Base-by-base conservation (phyloP, 164 flowering plant genomes). In the Sextonia rubra region DNA sequence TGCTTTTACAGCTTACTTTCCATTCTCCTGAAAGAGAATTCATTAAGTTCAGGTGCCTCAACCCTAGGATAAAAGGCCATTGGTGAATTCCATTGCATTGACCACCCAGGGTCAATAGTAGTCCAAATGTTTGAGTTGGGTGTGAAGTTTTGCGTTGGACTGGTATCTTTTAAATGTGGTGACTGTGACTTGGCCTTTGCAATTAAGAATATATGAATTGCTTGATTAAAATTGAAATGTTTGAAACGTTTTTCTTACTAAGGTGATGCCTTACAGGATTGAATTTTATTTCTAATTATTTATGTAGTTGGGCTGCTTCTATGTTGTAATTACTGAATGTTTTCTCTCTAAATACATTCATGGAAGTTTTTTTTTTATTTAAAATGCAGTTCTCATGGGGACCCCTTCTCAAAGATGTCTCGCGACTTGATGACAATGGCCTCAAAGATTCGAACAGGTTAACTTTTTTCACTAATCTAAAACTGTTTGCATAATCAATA, bases 331-430 rank as follows among this genome's bases (percentile, higher is more conserved):
- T 37, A 5, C 8, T 37, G 44, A 5, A 32, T 37, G 44, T 37
- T 0, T 9, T 37, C 6, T 1, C 1, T 37, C 44, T 37, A 37
- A 5, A 6, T 20, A 17, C 37, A 30, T 14, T 26, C 18, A 18
- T n/a, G 12, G 44, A 18, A 66, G 68, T 0, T 20, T 18, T 29
- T 0, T 29, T n/a, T 25, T 44, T 2, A 65, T 37, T 37, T 37
- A 37, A 37, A 61, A 60, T 77, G 81, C 84, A 92, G 99, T 72
- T 85, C 58, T 87, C 97, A 71, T 94, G 99, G 97, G 99, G 89
- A 6, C 96, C 99, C 79, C 86, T 94, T 4, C 89, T 94, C 9
- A 90, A 86, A 75, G 97, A 92, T 74, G 73, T 94, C 2, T 90
- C 97, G 2, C 76, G 99, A 70, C 85, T 94, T 17, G 99, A 92